Conservation (phyloP, 176 grass and related monocot genomes). For the Panicum miliaceum region DNA sequence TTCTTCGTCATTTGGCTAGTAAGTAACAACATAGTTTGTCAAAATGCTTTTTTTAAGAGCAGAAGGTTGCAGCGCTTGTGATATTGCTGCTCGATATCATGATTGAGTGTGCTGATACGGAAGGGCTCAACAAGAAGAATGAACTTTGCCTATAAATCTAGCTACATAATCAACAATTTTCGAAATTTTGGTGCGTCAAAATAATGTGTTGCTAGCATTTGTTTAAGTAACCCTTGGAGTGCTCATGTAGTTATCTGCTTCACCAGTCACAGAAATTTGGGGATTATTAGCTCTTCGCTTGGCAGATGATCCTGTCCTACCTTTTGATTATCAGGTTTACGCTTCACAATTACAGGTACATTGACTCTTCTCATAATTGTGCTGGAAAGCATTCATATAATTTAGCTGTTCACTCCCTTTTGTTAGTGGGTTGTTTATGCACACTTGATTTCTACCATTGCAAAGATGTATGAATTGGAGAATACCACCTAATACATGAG, state of each 20-base stretch:
- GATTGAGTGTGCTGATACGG: neutral
- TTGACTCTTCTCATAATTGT: constrained; percentile 27
- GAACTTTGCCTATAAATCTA: neutral
- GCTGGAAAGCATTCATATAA: neutral
- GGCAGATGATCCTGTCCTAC: constrained; percentile 81
- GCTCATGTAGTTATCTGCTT: constrained; percentile 42
- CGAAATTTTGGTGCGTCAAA: neutral
- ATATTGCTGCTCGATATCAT: neutral
- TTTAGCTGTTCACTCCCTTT: neutral
- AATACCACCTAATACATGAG: neutral
- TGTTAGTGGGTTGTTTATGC: neutral
- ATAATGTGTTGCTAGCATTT: constrained; percentile 17
- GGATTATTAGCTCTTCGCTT: constrained; percentile 80
- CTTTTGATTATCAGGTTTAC: constrained; percentile 86
- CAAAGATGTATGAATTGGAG: neutral
- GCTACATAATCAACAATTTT: neutral
- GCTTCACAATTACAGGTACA: constrained; percentile 75
- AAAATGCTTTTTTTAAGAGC: neutral
- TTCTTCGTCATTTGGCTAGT: constrained; percentile 91
- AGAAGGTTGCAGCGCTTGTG: neutral
- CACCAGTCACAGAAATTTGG: constrained; percentile 88
- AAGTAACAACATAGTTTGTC: constrained; percentile 41
- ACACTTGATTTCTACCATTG: neutral
- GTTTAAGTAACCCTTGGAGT: neutral
- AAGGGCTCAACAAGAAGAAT: constrained; percentile 22